phyloP scores from a whole-genome alignment of 2,329 filamentous ascomycete species.

The Curvularia spicifera region DNA sequence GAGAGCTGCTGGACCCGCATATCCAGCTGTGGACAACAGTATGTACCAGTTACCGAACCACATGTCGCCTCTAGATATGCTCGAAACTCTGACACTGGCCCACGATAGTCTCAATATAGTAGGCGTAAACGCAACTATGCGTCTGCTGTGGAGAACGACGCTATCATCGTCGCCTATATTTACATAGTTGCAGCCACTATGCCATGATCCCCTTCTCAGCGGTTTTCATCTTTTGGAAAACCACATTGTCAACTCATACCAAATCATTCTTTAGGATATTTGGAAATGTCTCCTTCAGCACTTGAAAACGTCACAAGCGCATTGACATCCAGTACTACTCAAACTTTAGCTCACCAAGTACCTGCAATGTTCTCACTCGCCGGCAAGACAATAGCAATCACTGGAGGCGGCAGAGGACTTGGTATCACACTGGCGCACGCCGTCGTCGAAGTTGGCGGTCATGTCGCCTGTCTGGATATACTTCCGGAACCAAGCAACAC shows the following conservation, averaged over 20 bases:
- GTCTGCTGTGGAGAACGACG: not conserved
- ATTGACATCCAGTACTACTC: slow-evolving; percentile 1
- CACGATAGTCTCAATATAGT: slow-evolving; percentile 2
- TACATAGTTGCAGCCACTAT: not conserved
- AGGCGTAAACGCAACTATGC: not conserved
- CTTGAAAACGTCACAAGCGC: slow-evolving; percentile 3
- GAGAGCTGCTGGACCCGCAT: not conserved
- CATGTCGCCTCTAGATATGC: not conserved
- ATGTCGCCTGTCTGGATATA: slow-evolving; percentile 59
- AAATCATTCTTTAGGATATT: not conserved
- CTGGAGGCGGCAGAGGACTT: slow-evolving; percentile 60
- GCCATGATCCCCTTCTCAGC: not conserved
- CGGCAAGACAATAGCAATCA: slow-evolving; percentile 55
- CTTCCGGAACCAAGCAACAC: slow-evolving; percentile 46
- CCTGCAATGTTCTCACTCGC: slow-evolving; percentile 12
- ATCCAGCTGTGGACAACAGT: not conserved
- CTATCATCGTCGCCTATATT: not conserved
- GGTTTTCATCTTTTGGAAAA: not conserved
- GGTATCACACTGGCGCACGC: slow-evolving; percentile 59
- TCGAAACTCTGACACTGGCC: not conserved
- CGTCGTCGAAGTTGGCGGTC: slow-evolving; percentile 58
- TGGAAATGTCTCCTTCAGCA: slow-evolving; percentile 8
- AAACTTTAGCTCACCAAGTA: slow-evolving; percentile 6
- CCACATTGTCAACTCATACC: not conserved
- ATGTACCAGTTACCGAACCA: not conserved